phyloP scores from a whole-genome alignment of 2,329 filamentous ascomycete genomes.

The Xylaria sp. region DNA sequence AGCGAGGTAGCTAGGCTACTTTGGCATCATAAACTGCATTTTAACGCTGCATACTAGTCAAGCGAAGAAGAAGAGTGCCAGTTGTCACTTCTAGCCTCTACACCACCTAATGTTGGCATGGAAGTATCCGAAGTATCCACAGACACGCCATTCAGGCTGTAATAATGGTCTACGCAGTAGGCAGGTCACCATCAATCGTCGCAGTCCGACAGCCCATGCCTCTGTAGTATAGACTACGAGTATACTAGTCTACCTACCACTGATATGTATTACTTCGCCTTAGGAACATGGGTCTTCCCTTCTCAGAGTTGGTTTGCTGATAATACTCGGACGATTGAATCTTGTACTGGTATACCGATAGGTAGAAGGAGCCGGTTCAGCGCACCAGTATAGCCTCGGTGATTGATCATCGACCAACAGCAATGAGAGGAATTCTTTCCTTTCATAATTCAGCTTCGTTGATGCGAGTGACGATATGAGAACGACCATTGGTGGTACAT shows the following conservation, averaged over 20 bases:
- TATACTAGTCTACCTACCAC: neutral
- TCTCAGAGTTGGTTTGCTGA: slow-evolving; percentile 10
- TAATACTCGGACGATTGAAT: slow-evolving; percentile 15
- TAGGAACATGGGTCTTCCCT: slow-evolving; percentile 28
- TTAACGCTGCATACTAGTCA: slow-evolving; percentile 25
- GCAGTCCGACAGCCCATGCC: slow-evolving; percentile 8
- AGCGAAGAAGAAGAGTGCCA: slow-evolving; percentile 29
- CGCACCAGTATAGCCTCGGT: neutral
- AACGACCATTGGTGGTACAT: neutral
- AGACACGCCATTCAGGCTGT: slow-evolving; percentile 27
- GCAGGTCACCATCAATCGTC: slow-evolving; percentile 20
- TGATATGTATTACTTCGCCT: slow-evolving; percentile 4
- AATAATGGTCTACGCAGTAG: slow-evolving; percentile 34
- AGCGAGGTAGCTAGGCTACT: slow-evolving; percentile 24
- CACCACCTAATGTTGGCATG: slow-evolving; percentile 2
- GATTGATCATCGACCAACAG: neutral
- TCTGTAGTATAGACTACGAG: neutral
- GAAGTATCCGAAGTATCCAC: slow-evolving; percentile 33
- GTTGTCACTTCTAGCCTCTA: slow-evolving; percentile 11
- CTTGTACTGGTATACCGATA: neutral
- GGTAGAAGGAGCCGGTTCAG: slow-evolving; percentile 6
- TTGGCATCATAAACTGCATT: slow-evolving; percentile 21
- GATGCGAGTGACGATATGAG: neutral
- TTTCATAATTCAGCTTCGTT: neutral
- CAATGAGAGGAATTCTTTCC: neutral